phyloP scores from a whole-genome alignment of 2,329 filamentous ascomycete genomes.

The Aspergillus udagawae region DNA sequence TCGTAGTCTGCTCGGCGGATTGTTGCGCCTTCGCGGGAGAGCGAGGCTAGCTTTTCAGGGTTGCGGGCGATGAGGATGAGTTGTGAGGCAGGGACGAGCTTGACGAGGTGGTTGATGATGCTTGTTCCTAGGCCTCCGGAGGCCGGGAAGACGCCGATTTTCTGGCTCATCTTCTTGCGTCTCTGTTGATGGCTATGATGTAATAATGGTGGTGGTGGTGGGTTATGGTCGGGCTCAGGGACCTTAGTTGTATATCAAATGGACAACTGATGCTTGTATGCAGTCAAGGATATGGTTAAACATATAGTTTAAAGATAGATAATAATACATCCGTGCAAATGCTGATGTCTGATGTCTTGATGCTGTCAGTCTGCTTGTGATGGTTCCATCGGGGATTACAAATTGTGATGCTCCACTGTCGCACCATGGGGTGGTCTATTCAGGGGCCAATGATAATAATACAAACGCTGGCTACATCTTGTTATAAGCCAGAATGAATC shows the following conservation, averaged over 20 bases:
- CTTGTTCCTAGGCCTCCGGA: constrained; percentile 52
- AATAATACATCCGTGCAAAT: background rate
- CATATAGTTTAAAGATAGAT: background rate
- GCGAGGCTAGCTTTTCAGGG: constrained; percentile 17
- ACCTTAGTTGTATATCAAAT: background rate
- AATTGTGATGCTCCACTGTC: background rate
- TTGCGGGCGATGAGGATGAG: constrained; percentile 47
- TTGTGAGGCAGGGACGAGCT: constrained; percentile 41
- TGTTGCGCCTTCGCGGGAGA: constrained; percentile 17
- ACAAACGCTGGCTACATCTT: background rate
- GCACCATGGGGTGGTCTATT: too few relatives aligned
- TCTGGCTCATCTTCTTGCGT: constrained; percentile 11
- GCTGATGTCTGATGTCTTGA: background rate
- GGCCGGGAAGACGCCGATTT: constrained; percentile 43
- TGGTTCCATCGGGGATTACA: background rate
- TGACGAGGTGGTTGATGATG: constrained; percentile 48
- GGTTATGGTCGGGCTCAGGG: background rate
- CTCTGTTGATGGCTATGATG: background rate
- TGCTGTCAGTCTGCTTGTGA: background rate
- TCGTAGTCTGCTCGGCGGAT: constrained; percentile 49
- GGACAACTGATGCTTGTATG: background rate
- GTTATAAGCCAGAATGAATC: background rate
- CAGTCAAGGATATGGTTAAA: too few relatives aligned
- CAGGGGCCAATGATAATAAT: too few relatives aligned
- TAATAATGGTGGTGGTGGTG: background rate